Percentiles rank a stretch among this genome's conserved stretches.
Evolutionary conservation across 768 basidiomycete species (phyloP).

Genomic region (Lyophyllum decastes): DNA sequence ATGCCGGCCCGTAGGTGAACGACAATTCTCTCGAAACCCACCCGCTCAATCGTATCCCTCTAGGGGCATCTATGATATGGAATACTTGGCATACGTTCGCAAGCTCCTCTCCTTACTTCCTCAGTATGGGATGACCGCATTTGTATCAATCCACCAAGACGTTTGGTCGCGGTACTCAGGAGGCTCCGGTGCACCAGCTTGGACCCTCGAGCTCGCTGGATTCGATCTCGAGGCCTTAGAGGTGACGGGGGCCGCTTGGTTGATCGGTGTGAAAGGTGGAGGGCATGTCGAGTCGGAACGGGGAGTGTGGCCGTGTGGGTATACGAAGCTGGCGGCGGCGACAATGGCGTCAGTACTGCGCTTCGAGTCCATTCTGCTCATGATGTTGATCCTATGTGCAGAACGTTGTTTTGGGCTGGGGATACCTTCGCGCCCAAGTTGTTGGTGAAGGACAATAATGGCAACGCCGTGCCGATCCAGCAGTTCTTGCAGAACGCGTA

Average conservation of each 20-base stretch:
- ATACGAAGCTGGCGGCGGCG: constrained; percentile 89
- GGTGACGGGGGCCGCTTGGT: constrained; percentile 84
- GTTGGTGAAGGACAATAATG: constrained; percentile 45
- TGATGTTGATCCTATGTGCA: constrained; percentile 26
- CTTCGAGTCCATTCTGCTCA: background rate
- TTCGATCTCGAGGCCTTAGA: constrained; percentile 83
- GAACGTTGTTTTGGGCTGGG: constrained; percentile 94
- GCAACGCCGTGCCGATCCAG: constrained; percentile 67
- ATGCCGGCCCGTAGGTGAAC: constrained; percentile 82
- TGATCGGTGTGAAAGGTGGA: constrained; percentile 75
- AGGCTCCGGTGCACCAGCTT: constrained; percentile 95
- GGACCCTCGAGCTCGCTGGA: constrained; percentile 87
- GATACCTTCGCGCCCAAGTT: constrained; percentile 83
- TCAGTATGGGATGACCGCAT: constrained; percentile 70
- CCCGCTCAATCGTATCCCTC: background rate
- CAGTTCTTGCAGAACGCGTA: constrained; percentile 82
- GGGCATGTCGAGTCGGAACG: constrained; percentile 77
- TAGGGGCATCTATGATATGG: constrained; percentile 82
- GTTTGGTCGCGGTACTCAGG: constrained; percentile 96
- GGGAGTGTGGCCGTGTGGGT: constrained; percentile 92
- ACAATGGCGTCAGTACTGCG: constrained; percentile 78
- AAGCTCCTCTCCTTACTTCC: constrained; percentile 68
- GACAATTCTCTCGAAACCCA: background rate
- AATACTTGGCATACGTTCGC: constrained; percentile 81
- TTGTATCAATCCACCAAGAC: constrained; percentile 88